These are phyloP conservation scores for Salix udensis DNA, from an alignment of 345 rosid species.

Conservation along the genomic window DNA sequence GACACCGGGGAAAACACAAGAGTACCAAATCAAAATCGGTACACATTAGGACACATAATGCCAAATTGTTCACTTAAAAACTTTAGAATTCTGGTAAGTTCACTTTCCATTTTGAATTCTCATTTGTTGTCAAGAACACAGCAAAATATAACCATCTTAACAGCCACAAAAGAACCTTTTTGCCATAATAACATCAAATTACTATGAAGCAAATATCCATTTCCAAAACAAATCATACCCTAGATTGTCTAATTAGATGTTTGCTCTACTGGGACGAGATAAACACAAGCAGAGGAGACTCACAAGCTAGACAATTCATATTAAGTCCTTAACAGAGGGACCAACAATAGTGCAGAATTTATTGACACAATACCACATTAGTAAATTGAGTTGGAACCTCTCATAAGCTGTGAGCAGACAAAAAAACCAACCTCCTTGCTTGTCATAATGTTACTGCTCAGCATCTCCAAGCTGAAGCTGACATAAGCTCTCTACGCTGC, in stretches of 20 bases:
- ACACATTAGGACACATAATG: background rate
- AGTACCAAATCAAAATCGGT: background rate
- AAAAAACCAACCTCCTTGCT: constrained; percentile 20
- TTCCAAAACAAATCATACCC: constrained; percentile 19
- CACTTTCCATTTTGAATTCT: constrained; percentile 4
- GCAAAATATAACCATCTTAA: constrained; percentile 18
- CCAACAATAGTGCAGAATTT: constrained; percentile 21
- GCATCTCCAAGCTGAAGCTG: constrained; percentile 92
- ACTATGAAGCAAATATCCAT: constrained; percentile 20
- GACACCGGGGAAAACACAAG: background rate
- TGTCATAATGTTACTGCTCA: constrained; percentile 22
- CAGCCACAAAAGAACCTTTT: constrained; percentile 16
- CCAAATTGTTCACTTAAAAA: background rate
- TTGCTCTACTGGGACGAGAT: constrained; percentile 26
- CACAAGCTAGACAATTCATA: constrained; percentile 25
- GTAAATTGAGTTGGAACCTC: constrained; percentile 27
- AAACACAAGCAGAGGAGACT: constrained; percentile 30
- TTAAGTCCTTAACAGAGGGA: constrained; percentile 23
- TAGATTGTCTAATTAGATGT: constrained; percentile 24
- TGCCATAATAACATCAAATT: constrained; percentile 19
- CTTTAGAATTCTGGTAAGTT: constrained; percentile 14
- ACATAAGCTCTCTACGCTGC: constrained; percentile 78
- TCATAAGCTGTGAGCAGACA: constrained; percentile 23
- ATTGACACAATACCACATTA: constrained; percentile 24
- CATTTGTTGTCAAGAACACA: constrained; percentile 24